Conservation (phyloP, 1,284 basidiomycete species). For the Tylopilus sp. region DNA sequence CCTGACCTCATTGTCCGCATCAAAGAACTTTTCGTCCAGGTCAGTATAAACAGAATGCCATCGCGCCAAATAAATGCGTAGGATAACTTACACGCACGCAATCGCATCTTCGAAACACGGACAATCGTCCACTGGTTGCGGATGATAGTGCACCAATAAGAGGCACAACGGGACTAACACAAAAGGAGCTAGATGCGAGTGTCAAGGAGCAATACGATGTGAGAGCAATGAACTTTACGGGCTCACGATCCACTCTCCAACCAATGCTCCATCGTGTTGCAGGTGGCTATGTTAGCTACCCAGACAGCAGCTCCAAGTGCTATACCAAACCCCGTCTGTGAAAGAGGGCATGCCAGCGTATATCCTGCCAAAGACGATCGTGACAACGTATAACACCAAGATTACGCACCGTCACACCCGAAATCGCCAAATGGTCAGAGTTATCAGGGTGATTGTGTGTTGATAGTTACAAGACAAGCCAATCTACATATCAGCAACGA, state of each 20-base stretch:
- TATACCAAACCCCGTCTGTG: slow-evolving; percentile 72
- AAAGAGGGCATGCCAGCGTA: slow-evolving; percentile 93
- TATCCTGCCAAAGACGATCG: slow-evolving; percentile 85
- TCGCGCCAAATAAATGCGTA: slow-evolving; percentile 71
- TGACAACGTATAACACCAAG: slow-evolving; percentile 65
- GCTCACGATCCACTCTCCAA: slow-evolving; percentile 51
- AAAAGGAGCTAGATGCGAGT: slow-evolving; percentile 56
- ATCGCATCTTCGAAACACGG: slow-evolving; percentile 99
- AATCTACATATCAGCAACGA: background rate
- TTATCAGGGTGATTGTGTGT: slow-evolving; percentile 62
- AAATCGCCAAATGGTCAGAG: slow-evolving; percentile 38
- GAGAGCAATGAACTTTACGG: slow-evolving; percentile 39
- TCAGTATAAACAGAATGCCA: slow-evolving; percentile 54
- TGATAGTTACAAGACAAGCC: slow-evolving; percentile 57
- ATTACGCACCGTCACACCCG: slow-evolving; percentile 43
- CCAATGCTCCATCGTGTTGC: slow-evolving; percentile 50
- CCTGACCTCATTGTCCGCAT: slow-evolving; percentile 50
- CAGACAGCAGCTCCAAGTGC: slow-evolving; percentile 69
- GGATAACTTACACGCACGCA: slow-evolving; percentile 82
- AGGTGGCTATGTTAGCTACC: slow-evolving; percentile 47
- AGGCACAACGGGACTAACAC: slow-evolving; percentile 66
- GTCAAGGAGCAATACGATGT: background rate
- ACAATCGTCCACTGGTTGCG: slow-evolving; percentile 92
- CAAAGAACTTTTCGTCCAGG: slow-evolving; percentile 34
- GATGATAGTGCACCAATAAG: slow-evolving; percentile 82